phyloP scores from a whole-genome alignment of 306 rosid species.

The Rubus idaeus region DNA sequence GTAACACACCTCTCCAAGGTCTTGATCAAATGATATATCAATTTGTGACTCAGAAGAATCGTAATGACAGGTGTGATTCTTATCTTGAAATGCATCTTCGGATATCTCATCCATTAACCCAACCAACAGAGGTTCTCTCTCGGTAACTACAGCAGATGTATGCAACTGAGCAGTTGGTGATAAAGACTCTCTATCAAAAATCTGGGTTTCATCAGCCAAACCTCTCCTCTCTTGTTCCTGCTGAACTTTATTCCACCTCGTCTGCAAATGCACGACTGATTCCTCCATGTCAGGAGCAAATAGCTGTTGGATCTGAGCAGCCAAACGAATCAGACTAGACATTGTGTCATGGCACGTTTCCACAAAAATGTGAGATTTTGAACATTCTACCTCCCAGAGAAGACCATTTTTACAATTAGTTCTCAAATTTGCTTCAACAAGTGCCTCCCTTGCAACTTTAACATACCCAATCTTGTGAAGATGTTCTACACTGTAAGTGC shows the following conservation, averaged over 20 bases:
- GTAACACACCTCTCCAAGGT: conserved; percentile 39
- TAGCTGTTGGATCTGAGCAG: conserved; percentile 79
- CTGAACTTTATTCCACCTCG: conserved; percentile 82
- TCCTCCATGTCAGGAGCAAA: conserved; percentile 98
- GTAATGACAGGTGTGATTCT: conserved; percentile 33
- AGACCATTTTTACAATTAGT: conserved; percentile 71
- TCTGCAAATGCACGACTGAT: conserved; percentile 86
- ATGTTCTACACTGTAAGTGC: conserved; percentile 59
- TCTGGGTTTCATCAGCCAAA: conserved; percentile 36
- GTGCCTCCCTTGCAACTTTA: conserved; percentile 79
- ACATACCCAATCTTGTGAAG: conserved; percentile 73
- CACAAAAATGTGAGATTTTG: conserved; percentile 62
- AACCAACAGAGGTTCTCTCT: conserved; percentile 43
- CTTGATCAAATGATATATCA: conserved; percentile 47
- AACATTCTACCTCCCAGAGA: conserved; percentile 81
- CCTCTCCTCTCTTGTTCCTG: conserved; percentile 61
- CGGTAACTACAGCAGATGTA: conserved; percentile 34
- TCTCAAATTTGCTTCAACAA: conserved; percentile 74
- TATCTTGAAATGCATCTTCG: conserved; percentile 74
- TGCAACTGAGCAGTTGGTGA: conserved; percentile 45
- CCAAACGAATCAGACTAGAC: conserved; percentile 69
- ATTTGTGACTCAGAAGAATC: conserved; percentile 41
- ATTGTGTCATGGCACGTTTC: conserved; percentile 91
- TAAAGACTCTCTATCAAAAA: conserved; percentile 29
- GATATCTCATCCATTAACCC: conserved; percentile 88